Evolutionary conservation across 2,329 filamentous ascomycete genomes (phyloP), one percentile per base, ranked within the genome.

Genomic region (Curvularia hawaiiensis): DNA sequence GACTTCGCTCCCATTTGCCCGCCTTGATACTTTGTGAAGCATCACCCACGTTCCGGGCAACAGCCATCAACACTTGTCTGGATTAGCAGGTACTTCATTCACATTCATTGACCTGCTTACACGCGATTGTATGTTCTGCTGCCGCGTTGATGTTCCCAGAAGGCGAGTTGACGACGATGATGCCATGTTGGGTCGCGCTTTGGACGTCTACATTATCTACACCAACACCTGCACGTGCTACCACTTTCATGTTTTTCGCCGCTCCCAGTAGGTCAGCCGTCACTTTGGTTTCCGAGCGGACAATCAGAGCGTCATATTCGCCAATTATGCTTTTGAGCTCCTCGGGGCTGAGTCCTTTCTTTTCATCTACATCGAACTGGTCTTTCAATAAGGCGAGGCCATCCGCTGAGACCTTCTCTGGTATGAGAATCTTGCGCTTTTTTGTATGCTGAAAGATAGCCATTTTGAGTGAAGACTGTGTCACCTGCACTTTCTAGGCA

Each of bases 181-280:
- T 87, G 20, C 91, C 91, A 52, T 87, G 81, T 39, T 84, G 81
- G 0, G 90, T 94, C 3, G 90, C 90, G 8, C 86, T 85, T 33
- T 85, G 80, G 0, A 94, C 88, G 70, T 94, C 82, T 48, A 95
- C 90, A 77, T 94, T 93, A 77, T 94, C 90, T 24, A 94, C 90
- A 31, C 68, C 91, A 1, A 94, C 91, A 12, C 91, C 91, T 12
- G 91, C 91, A 59, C 91, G 83, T 2, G 90, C 91, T 22, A 95
- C 90, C 9, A 94, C 90, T 63, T 89, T 88, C 50, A 94, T 82
- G 58, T 86, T 89, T 64, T 81, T 84, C 10, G 85, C 90, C 1
- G 87, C 88, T 12, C 80, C 77, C 12, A 94, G 81, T 0, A 94
- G 81, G 3, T 83, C 79, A 0, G 88, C 83, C 0, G 88, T 93